A percentile compares a stretch with the other conserved stretches of the same genome.
Conservation (phyloP, 257 asterid species). For the Haberlea rhodopensis region DNA sequence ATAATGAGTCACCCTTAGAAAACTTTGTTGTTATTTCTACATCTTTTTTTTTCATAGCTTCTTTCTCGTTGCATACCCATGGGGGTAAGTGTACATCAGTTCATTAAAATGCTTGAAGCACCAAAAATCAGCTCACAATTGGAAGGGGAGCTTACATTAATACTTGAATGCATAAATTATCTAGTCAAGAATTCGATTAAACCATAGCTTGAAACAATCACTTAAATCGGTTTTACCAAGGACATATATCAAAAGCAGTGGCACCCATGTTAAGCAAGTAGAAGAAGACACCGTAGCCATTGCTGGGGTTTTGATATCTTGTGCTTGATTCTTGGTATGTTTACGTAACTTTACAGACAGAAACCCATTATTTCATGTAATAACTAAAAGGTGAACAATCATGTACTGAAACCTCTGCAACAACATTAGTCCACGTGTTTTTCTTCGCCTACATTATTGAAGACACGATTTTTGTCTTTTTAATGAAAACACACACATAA, state of each 20-base stretch:
- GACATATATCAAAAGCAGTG: neutral
- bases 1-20: conserved; percentile 31
- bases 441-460: neutral
- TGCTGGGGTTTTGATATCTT: conserved; percentile 20
- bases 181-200: no score
- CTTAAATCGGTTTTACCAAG: no score
- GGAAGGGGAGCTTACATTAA: neutral
- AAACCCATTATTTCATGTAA: conserved; percentile 19
- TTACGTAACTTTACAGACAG: neutral
- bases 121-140: neutral
- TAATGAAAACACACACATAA: neutral
- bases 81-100: neutral
- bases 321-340: neutral
- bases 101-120: neutral
- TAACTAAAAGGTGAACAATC: neutral
- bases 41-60: neutral
- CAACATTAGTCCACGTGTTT: neutral
- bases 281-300: neutral
- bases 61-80: neutral
- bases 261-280: conserved; percentile 1
- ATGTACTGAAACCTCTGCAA: conserved; percentile 1
- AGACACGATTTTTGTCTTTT: neutral
- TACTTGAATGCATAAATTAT: no score
- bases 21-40: conserved; percentile 1
- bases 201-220: neutral